Base-by-base conservation (phyloP, 495 filamentous ascomycete genomes). In the Trichoderma gamsii region DNA sequence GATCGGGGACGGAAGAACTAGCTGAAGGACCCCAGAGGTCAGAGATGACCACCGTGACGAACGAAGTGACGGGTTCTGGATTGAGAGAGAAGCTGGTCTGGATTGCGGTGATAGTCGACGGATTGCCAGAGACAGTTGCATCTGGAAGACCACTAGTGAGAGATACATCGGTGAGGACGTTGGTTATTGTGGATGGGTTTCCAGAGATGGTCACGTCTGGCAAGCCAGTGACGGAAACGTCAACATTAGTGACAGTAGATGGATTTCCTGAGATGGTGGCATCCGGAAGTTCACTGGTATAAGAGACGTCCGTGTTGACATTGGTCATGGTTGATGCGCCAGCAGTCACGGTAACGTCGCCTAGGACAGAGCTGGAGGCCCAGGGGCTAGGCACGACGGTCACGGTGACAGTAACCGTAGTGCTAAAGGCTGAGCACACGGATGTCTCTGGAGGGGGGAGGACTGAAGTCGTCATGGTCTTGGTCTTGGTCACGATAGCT, bases 71-170 rank as follows among this genome's bases (percentile, higher is more conserved):
- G 25, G 49, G 61, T 13, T 44, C 35, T 23, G 4, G 9, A 0
- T 16, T 16, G 38, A 61, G 32, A 2, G 71, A 66, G 18, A 61
- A 69, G 5, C 74, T 73, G 7, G 74, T 74, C 8, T 72, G 69
- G 43, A 72, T 12, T 23, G 63, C 65, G 3, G 66, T 70, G 7
- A 63, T 43, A 1, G 68, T 73, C 16, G 67, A 61, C 4, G 41
- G 65, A n/a, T 49, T 51, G 27, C 63, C 5, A 15, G 18, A 64
- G 69, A 66, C 8, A 67, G 11, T n/a, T 27, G 21, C n/a, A 72
- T 59, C 9, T 67, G 70, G 38, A 65, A 66, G 44, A 15, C 65
- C 65, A 16, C 35, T 41, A 0, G 63, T 65, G 35, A 41, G 41
- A 29, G 65, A 49, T 7, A 66, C 35, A n/a, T 66, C 32, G 1